Percentiles rank a stretch among this genome's conserved stretches.
These are phyloP conservation scores for Ganoderma boninense DNA, from an alignment of 1,284 basidiomycete species.

Conservation along the genomic window DNA sequence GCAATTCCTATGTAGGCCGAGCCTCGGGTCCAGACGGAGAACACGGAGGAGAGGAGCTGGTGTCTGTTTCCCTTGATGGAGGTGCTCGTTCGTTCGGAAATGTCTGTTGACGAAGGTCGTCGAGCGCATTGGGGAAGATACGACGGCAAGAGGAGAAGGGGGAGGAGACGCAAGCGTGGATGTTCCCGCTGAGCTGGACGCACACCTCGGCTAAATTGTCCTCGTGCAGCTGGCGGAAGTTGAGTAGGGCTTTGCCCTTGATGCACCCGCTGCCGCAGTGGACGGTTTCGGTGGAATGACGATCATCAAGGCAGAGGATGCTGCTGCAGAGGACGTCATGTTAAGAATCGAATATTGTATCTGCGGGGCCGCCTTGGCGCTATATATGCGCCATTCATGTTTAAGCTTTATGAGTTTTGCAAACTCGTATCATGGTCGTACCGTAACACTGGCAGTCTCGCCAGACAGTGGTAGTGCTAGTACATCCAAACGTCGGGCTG, in stretches of 20 bases:
- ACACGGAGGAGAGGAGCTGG: not conserved
- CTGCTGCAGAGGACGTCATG: not conserved
- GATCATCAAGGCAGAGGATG: not conserved
- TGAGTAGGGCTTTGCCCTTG: constrained; percentile 20
- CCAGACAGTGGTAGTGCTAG: too few relatives aligned
- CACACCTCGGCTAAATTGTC: constrained; percentile 19
- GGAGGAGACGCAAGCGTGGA: constrained; percentile 11
- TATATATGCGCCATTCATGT: not conserved
- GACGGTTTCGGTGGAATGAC: constrained; percentile 4
- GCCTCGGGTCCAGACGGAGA: constrained; percentile 5
- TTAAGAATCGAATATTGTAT: not conserved
- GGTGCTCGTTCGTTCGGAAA: not conserved
- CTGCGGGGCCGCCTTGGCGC: not conserved
- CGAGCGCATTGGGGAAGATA: not conserved
- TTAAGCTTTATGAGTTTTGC: too few relatives aligned
- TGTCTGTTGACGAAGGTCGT: not conserved
- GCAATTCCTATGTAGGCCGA: too few relatives aligned
- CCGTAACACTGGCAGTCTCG: too few relatives aligned
- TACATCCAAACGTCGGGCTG: too few relatives aligned
- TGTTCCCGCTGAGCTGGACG: constrained; percentile 10
- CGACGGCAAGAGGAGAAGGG: not conserved
- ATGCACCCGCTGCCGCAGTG: constrained; percentile 6
- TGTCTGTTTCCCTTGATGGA: not conserved
- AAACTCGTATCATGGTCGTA: too few relatives aligned
- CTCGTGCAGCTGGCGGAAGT: constrained; percentile 15